A percentile compares a stretch with the other conserved stretches of the same genome.
phyloP scores from a whole-genome alignment of 495 filamentous ascomycete species.

The Neurospora hispaniola region DNA sequence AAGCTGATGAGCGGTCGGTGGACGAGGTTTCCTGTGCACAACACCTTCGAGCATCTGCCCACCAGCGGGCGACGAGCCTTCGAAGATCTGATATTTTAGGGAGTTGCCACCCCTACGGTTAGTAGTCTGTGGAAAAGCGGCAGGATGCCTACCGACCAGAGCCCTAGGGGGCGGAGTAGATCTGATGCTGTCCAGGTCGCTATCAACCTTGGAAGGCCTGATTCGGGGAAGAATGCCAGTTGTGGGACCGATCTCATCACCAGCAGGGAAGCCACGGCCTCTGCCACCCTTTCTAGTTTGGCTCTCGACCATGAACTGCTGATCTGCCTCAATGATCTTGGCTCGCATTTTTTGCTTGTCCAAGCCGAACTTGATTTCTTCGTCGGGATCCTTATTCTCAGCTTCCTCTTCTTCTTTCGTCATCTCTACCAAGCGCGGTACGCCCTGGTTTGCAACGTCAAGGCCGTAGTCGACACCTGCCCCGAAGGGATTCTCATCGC shows the following conservation, averaged over 20 bases:
- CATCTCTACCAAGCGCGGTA: constrained; percentile 68
- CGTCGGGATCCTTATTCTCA: constrained; percentile 85
- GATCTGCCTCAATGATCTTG: constrained; percentile 50
- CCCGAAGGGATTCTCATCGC: constrained; percentile 83
- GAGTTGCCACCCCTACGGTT: constrained; percentile 35
- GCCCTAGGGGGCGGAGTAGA: constrained; percentile 47
- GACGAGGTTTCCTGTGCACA: constrained; percentile 48
- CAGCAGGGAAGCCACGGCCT: constrained; percentile 20
- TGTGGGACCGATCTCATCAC: constrained; percentile 55
- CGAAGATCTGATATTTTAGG: constrained; percentile 40
- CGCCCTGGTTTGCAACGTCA: constrained; percentile 60
- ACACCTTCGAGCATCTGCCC: constrained; percentile 30
- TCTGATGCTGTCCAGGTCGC: constrained; percentile 46
- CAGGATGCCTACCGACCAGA: constrained; percentile 28
- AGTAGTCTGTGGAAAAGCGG: constrained; percentile 22
- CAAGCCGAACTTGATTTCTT: constrained; percentile 78
- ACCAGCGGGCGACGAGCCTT: constrained; percentile 41
- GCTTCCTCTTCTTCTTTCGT: constrained; percentile 36
- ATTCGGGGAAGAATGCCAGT: constrained; percentile 39
- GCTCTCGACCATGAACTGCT: constrained; percentile 37
- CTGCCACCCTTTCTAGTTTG: constrained; percentile 33
- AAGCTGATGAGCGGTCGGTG: constrained; percentile 84
- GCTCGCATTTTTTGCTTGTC: constrained; percentile 76
- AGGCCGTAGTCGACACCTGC: constrained; percentile 54
- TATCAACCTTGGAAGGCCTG: constrained; percentile 45